Evolutionary conservation across 345 rosid species (phyloP).

Genomic region (Dovyalis caffra): DNA sequence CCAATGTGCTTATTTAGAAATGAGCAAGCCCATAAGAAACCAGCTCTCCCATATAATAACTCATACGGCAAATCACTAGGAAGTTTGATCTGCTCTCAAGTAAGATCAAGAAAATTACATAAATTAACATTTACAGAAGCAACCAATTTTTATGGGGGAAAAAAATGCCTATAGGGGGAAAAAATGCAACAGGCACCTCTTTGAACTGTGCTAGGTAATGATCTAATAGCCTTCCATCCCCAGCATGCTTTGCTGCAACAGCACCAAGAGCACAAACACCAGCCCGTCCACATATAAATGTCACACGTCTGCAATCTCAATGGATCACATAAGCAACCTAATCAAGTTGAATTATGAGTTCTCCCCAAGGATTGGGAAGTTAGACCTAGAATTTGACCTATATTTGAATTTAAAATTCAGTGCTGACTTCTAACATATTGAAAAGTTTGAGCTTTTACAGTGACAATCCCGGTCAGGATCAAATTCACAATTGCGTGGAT

Average conservation of each 20-base stretch:
- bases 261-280: conserved; percentile 79
- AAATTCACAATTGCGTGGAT: neutral
- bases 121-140: neutral
- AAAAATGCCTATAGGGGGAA: neutral
- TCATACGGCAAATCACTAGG: conserved; percentile 52
- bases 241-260: conserved; percentile 55
- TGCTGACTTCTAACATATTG: neutral
- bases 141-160: neutral
- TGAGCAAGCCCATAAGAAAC: conserved; percentile 67
- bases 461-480: neutral
- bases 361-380: neutral
- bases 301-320: conserved; percentile 37
- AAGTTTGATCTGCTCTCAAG: conserved; percentile 44
- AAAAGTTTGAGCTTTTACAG: neutral
- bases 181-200: conserved; percentile 29
- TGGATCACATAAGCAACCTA: neutral
- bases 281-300: conserved; percentile 67
- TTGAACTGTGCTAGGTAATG: conserved; percentile 46
- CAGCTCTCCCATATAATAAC: conserved; percentile 59
- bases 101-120: neutral
- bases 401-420: neutral
- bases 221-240: conserved; percentile 43
- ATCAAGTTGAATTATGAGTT: neutral
- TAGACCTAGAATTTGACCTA: neutral
- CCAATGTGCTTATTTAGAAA: conserved; percentile 63